Conservation (phyloP, 495 filamentous ascomycete genomes). For the Wilcoxina mikolae region DNA sequence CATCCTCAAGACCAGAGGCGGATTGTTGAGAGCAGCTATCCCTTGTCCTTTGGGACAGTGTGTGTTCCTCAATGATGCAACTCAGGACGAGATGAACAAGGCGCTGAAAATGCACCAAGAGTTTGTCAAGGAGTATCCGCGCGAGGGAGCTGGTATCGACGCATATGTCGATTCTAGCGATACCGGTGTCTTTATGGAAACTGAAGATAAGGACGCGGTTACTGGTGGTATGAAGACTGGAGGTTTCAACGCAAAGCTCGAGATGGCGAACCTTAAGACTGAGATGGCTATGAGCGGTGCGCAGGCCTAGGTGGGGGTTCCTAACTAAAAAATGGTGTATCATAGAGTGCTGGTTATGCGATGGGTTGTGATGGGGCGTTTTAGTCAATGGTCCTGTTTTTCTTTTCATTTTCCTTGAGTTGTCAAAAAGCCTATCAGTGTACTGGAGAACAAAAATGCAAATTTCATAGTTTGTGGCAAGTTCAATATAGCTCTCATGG, state of each 20-base stretch:
- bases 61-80: slow-evolving; percentile 44
- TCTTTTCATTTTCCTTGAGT: no score
- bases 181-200: slow-evolving; percentile 32
- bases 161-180: slow-evolving; percentile 48
- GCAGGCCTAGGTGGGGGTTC: no score
- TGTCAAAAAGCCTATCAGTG: no score
- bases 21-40: slow-evolving; percentile 43
- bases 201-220: slow-evolving; percentile 12
- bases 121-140: slow-evolving; percentile 39
- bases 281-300: background rate
- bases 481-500: no score
- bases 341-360: no score
- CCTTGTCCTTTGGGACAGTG: slow-evolving; percentile 43
- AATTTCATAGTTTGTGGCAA: no score
- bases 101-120: slow-evolving; percentile 42
- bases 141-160: slow-evolving; percentile 44
- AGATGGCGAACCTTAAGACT: slow-evolving; percentile 7
- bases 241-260: background rate
- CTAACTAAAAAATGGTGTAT: no score
- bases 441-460: no score
- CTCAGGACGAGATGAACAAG: slow-evolving; percentile 35
- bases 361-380: no score
- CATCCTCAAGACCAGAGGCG: slow-evolving; percentile 50
- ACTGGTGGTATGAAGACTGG: background rate
- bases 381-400: no score